These are phyloP conservation scores for Gloeophyllum trabeum DNA, from an alignment of 768 basidiomycete species.

Conservation along the genomic window DNA sequence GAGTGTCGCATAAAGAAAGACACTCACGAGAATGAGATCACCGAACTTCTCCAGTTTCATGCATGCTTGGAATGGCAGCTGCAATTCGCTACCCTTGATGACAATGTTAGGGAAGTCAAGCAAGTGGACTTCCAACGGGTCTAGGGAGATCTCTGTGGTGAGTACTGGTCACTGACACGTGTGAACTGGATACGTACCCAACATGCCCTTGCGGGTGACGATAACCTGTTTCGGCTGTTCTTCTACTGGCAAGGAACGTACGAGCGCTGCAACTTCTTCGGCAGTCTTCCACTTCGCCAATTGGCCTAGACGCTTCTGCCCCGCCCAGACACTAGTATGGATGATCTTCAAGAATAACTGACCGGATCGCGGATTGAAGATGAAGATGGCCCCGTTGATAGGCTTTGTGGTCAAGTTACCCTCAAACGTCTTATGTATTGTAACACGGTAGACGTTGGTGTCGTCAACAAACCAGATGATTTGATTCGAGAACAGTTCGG, in stretches of 20 bases:
- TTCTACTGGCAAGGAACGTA: constrained; percentile 97
- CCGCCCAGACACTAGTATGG: constrained; percentile 99
- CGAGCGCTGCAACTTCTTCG: constrained; percentile 97
- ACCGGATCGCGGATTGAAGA: constrained; percentile 98
- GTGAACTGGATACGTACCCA: constrained; percentile 40
- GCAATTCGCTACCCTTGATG: constrained; percentile 97
- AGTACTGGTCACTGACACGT: constrained; percentile 3
- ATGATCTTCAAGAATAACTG: constrained; percentile 99
- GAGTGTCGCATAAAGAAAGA: not conserved
- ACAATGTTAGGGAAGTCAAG: constrained; percentile 99
- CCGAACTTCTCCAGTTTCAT: constrained; percentile 99
- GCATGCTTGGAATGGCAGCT: constrained; percentile 98
- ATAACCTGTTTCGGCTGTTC: constrained; percentile 99
- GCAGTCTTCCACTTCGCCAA: constrained; percentile 99
- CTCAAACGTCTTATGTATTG: constrained; percentile 99
- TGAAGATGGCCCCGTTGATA: constrained; percentile 97
- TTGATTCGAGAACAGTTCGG: constrained; percentile 94
- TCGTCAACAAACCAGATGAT: constrained; percentile 99
- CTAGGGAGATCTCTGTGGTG: constrained; percentile 25
- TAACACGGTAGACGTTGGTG: constrained; percentile 99
- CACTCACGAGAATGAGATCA: constrained; percentile 76
- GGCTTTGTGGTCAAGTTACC: constrained; percentile 99
- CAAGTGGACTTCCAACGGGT: constrained; percentile 94
- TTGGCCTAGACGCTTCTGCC: constrained; percentile 99
- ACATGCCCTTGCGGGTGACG: constrained; percentile 99